A percentile compares a stretch with the other conserved stretches of the same genome.
These are phyloP conservation scores for Chaetomiaceae sp. DNA, from an alignment of 2,329 filamentous ascomycete genomes.

Conservation along the genomic window DNA sequence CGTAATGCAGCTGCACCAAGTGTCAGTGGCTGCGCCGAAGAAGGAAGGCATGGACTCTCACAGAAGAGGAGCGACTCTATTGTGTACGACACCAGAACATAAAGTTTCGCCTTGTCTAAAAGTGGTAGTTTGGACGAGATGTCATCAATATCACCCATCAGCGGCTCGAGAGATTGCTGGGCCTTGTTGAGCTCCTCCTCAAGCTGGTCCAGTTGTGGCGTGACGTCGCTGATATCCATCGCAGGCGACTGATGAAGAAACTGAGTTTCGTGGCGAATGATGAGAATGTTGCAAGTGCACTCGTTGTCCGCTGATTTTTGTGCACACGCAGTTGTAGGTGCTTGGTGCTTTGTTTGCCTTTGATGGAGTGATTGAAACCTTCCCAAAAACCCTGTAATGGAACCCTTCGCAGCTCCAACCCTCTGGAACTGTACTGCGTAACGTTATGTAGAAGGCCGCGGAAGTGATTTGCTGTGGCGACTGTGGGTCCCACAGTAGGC, in stretches of 20 bases:
- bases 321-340: background rate
- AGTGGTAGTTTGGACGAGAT: conserved; percentile 76
- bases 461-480: background rate
- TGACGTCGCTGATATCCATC: conserved; percentile 54
- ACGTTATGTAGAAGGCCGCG: too few relatives aligned
- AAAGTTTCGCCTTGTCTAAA: conserved; percentile 92
- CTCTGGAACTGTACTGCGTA: background rate
- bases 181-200: conserved; percentile 76
- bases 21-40: conserved; percentile 17
- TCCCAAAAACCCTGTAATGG: conserved; percentile 1
- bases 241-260: background rate
- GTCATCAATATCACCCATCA: conserved; percentile 63
- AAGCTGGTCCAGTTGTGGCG: conserved; percentile 67
- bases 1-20: conserved; percentile 61
- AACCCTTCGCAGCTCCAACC: background rate
- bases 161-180: conserved; percentile 67
- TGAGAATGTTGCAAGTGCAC: background rate
- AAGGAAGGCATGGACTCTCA: conserved; percentile 38
- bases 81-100: conserved; percentile 81
- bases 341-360: background rate
- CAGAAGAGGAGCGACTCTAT: conserved; percentile 89
- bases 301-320: background rate
- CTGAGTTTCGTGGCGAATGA: background rate
- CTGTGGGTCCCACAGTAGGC: background rate
- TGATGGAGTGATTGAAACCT: background rate